Evolutionary conservation across 2,329 filamentous ascomycete genomes (phyloP), one percentile per base, ranked within the genome.

Genomic region (Ophiostoma piceae): DNA sequence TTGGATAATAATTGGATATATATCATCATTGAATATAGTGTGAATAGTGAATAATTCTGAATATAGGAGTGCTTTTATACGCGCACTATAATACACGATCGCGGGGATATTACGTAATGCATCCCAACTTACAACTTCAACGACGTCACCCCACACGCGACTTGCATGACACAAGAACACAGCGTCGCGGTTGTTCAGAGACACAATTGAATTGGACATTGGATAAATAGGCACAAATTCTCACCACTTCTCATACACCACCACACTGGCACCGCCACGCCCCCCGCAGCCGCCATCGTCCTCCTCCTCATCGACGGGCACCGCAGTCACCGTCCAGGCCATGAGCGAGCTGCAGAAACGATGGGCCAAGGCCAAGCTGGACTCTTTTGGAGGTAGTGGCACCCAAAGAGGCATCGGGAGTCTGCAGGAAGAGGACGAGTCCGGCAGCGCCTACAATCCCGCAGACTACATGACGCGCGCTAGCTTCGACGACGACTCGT

Each of bases 391-490:
- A 14, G 67, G 65, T 22, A 16, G 9, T 41, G n/a, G 41, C n/a
- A 11, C 37, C 6, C 5, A n/a, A 1, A 41, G 1, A 14, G 14
- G 66, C 6, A 83, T 87, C 71, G 79, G 83, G 72, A 35, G 35
- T 3, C 35, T 65, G 62, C 85, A 87, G 75, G 77, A 79, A 69
- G 84, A 87, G 69, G 83, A 87, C 73, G 80, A 84, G 69, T 83
- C 76, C 73, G 75, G 84, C 69, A 80, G 76, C 66, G 22, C 39
- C 39, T 41, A 43, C 26, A 37, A 11, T 37, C 79, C 60, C 83
- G 85, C 92, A 75, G 88, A 89, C 73, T 89, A 91, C 77, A 65
- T 65, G 62, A 39, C 62, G 6, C 35, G 62, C 32, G 62, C 62
- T 19, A 65, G 62, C 35, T 39, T 65, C 16, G 62, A 65, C 62